These are phyloP conservation scores for Solanum infundibuliforme DNA, from an alignment of 257 asterid genomes.

Conservation along the genomic window DNA sequence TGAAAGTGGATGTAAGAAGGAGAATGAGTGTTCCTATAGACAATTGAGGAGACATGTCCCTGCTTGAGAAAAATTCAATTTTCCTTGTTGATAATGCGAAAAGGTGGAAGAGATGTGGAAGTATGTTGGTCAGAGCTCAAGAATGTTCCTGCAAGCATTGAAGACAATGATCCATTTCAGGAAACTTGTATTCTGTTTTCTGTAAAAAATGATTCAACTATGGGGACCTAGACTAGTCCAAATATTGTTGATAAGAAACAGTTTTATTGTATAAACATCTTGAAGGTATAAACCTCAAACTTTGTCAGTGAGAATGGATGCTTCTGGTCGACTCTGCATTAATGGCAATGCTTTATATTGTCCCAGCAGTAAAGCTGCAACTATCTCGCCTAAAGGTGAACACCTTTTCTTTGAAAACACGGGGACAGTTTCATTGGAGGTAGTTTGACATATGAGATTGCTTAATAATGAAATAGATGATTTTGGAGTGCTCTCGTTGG, in stretches of 20 bases:
- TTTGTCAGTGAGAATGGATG: neutral
- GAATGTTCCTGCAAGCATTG: neutral
- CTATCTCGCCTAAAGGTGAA: neutral
- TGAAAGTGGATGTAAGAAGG: neutral
- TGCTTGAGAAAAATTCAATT: neutral
- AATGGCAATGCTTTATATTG: neutral
- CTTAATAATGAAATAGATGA: neutral
- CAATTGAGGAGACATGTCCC: neutral
- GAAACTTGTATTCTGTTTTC: neutral
- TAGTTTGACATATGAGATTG: neutral
- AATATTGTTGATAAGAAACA: neutral
- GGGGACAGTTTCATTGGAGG: neutral
- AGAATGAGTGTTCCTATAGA: neutral
- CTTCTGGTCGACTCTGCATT: neutral
- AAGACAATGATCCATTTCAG: neutral
- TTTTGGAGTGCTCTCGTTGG: neutral
- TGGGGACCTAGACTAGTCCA: neutral
- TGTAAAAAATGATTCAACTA: neutral
- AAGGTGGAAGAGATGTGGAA: neutral
- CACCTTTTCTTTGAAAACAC: neutral
- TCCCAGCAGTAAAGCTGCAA: neutral
- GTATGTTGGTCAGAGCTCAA: neutral
- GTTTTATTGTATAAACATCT: neutral
- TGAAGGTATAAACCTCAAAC: neutral
- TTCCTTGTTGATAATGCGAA: neutral